Evolutionary conservation across 169 alveolate genomes (phyloP), one percentile per base, ranked within the genome.

Genomic region (Plasmodium yoelii): DNA sequence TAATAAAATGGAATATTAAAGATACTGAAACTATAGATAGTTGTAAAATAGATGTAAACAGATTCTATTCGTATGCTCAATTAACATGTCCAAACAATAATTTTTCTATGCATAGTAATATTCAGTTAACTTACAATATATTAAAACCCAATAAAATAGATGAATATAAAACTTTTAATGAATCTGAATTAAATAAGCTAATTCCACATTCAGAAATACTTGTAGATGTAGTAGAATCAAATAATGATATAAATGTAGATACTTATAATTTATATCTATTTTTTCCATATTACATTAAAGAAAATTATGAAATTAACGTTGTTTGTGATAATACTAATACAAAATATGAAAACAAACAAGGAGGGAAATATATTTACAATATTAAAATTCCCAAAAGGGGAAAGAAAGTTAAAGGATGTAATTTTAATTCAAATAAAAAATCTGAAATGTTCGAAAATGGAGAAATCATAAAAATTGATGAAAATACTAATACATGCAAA

Each of bases 331-430:
- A 82, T 55, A 67, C 59, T n/a, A 4, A 67, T 1, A 68, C 90
- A 4, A 0, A 5, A 0, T 44, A 46, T 26, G 51, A 68, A 12
- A 19, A 46, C 55, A 67, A 82, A 47, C 8, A 12, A 49, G 90
- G 90, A 82, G 57, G 51, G 1, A 42, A 22, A 19, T 5, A 67
- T 6, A 18, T 72, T 0, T 82, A 82, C 34, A 19, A 65, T 9
- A 57, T 82, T 56, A 67, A 18, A 13, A 39, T 68, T 42, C 84
- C 90, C 0, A 44, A 68, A 49, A 82, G 90, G 28, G 57, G 46
- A 12, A 28, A 82, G 8, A 57, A 68, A 82, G 39, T 82, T 2
- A 82, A 82, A 42, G 90, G 90, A 0, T 82, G 90, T 22, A 64
- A 68, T 26, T 82, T 82, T 28, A 56, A 24, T n/a, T 0, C 9